phyloP scores from a whole-genome alignment of 1,139 yeast species.

The Spencermartinsiella ligniputridi region DNA sequence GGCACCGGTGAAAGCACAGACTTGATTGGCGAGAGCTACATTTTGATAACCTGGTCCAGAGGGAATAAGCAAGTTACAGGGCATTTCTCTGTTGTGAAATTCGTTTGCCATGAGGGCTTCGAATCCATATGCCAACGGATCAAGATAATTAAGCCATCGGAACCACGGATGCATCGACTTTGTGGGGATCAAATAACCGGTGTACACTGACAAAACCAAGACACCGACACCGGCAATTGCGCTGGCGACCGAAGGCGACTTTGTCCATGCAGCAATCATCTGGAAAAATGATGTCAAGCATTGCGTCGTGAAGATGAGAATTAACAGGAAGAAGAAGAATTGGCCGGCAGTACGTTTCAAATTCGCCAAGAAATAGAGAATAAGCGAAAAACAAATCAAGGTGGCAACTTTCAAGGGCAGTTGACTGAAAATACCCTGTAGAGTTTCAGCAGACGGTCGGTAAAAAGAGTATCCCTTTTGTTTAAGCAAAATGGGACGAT shows the following conservation, averaged over 20 bases:
- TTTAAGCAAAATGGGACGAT: conserved; percentile 57
- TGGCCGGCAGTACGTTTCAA: conserved; percentile 57
- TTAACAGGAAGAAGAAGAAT: conserved; percentile 53
- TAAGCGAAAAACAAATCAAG: conserved; percentile 43
- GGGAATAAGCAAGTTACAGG: conserved; percentile 46
- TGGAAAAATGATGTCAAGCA: conserved; percentile 57
- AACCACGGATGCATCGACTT: conserved; percentile 61
- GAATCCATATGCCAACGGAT: conserved; percentile 55
- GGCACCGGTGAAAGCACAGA: conserved; percentile 48
- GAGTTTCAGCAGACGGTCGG: conserved; percentile 63
- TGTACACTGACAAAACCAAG: conserved; percentile 49
- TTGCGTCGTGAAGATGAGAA: conserved; percentile 44
- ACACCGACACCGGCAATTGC: conserved; percentile 56
- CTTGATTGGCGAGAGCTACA: conserved; percentile 39
- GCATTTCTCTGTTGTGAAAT: conserved; percentile 47
- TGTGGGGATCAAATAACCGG: conserved; percentile 57
- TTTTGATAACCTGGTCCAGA: conserved; percentile 48
- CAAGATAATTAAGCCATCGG: conserved; percentile 55
- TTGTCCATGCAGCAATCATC: conserved; percentile 54
- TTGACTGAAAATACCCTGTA: conserved; percentile 55
- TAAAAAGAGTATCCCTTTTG: conserved; percentile 61
- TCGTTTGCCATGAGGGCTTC: conserved; percentile 57
- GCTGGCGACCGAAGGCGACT: conserved; percentile 55
- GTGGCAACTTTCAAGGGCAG: conserved; percentile 50
- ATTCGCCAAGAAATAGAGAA: conserved; percentile 55